phyloP scores from a whole-genome alignment of 495 filamentous ascomycete genomes.

The Talaromyces adpressus region DNA sequence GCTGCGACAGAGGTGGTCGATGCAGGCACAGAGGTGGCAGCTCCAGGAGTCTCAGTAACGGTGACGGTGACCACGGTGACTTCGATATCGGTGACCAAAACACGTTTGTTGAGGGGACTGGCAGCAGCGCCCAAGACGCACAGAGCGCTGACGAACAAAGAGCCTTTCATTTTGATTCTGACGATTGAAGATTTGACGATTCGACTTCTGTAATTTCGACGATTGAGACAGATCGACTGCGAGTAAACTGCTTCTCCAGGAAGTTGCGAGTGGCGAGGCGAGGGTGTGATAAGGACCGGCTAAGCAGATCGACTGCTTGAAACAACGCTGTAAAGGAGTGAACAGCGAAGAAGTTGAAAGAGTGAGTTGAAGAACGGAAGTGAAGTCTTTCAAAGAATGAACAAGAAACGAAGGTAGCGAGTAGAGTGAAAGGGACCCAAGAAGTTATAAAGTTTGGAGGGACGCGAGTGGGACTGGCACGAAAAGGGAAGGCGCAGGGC shows the following conservation, averaged over 20 bases:
- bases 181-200: background rate
- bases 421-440: background rate
- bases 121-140: constrained; percentile 53
- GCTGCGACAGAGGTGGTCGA: constrained; percentile 13
- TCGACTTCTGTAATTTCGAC: constrained; percentile 17
- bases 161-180: constrained; percentile 58
- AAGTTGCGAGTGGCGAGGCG: constrained; percentile 24
- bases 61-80: constrained; percentile 54
- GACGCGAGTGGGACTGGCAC: background rate
- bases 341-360: constrained; percentile 13
- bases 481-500: background rate
- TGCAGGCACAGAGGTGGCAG: constrained; percentile 11
- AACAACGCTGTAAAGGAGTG: constrained; percentile 14
- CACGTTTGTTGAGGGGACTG: constrained; percentile 49
- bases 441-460: constrained; percentile 3
- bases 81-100: constrained; percentile 36
- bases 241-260: constrained; percentile 31
- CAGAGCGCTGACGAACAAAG: constrained; percentile 54
- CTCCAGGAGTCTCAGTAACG: constrained; percentile 42
- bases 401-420: constrained; percentile 23
- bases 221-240: constrained; percentile 17
- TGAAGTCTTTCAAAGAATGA: constrained; percentile 7
- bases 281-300: constrained; percentile 13
- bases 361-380: constrained; percentile 14
- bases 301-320: constrained; percentile 5